Conservation (phyloP, 345 rosid genomes). For the Euphorbia peplus region DNA sequence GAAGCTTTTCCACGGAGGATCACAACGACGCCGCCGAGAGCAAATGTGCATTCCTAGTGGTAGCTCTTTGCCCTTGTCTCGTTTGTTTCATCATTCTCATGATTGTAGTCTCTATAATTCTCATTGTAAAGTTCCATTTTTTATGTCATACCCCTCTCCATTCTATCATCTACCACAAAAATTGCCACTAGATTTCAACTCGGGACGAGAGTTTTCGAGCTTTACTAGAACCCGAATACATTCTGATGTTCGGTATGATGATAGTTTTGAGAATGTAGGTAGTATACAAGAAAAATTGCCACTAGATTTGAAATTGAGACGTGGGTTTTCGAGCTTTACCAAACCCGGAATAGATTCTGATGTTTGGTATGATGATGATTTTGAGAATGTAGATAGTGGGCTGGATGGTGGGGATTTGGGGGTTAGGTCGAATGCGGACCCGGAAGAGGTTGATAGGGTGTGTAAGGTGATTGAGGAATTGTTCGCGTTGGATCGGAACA, state of each 20-base stretch:
- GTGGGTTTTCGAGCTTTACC: slow-evolving; percentile 32
- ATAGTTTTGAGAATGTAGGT: slow-evolving; percentile 9
- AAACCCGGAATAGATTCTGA: slow-evolving; percentile 28
- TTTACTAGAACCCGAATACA: slow-evolving; percentile 19
- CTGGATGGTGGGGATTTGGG: not conserved
- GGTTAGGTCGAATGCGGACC: slow-evolving; percentile 33
- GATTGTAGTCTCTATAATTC: slow-evolving; percentile 45
- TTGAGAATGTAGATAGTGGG: slow-evolving; percentile 8
- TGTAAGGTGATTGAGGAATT: slow-evolving; percentile 90
- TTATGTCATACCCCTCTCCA: slow-evolving; percentile 70
- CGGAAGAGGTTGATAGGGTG: slow-evolving; percentile 56
- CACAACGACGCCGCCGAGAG: slow-evolving; percentile 33
- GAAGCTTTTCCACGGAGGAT: slow-evolving; percentile 35
- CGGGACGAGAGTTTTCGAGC: slow-evolving; percentile 37
- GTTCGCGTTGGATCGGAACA: slow-evolving; percentile 72
- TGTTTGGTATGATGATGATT: slow-evolving; percentile 1
- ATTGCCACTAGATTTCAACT: slow-evolving; percentile 27
- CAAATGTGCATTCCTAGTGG: slow-evolving; percentile 38
- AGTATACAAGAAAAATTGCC: no score
- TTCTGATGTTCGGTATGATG: slow-evolving; percentile 18
- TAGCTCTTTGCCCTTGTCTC: slow-evolving; percentile 54
- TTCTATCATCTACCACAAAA: slow-evolving; percentile 47
- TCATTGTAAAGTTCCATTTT: slow-evolving; percentile 52
- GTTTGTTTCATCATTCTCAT: slow-evolving; percentile 50
- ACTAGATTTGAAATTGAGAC: no score